phyloP scores from a whole-genome alignment of 1,284 basidiomycete species.

The Cronartium quercuum region DNA sequence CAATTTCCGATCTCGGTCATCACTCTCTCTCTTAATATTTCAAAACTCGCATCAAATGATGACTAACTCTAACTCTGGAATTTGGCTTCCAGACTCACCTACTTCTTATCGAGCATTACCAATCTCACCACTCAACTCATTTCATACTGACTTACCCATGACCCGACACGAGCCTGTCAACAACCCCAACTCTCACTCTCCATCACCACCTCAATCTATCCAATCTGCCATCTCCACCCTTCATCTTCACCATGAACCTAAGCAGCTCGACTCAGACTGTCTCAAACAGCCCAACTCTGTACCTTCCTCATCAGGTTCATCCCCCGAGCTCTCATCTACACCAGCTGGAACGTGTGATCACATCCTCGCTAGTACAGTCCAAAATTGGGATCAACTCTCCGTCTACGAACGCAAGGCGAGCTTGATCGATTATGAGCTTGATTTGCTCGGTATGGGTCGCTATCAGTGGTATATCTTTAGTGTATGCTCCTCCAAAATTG shows the following conservation, averaged over 20 bases:
- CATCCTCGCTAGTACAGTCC: not conserved
- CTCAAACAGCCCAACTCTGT: not conserved
- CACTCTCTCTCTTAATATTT: too few species aligned
- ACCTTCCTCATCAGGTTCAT: not conserved
- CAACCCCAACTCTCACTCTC: not conserved
- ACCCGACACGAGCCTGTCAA: not conserved
- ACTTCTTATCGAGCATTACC: not conserved
- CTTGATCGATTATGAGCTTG: not conserved
- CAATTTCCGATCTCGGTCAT: too few species aligned
- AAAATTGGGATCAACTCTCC: not conserved
- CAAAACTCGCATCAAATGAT: too few species aligned
- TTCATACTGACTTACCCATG: not conserved
- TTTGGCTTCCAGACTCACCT: too few species aligned
- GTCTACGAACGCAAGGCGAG: not conserved
- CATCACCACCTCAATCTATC: not conserved
- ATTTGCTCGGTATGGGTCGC: not conserved
- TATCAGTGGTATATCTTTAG: not conserved
- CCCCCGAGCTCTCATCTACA: not conserved
- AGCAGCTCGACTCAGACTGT: not conserved
- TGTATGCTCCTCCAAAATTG: not conserved
- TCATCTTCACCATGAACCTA: not conserved
- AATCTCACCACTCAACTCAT: not conserved
- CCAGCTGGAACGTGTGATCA: not conserved
- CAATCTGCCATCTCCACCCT: not conserved
- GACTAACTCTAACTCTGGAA: too few species aligned